Evolutionary conservation across 148 eudicot species (phyloP).

Genomic region (Dysphania ambrosioides): DNA sequence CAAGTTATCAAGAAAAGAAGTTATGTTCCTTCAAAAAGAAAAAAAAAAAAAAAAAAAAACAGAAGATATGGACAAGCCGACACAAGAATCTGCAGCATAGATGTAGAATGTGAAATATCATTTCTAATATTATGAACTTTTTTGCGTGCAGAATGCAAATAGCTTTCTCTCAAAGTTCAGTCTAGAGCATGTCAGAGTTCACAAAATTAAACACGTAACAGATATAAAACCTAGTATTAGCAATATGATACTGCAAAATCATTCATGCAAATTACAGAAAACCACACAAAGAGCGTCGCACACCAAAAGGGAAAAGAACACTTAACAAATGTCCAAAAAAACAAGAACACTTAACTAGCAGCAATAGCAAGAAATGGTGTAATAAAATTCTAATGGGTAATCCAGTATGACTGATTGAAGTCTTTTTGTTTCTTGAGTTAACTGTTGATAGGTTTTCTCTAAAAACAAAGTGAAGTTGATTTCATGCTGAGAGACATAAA

Average conservation of each 20-base stretch:
- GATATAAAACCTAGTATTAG: not conserved
- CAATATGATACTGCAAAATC: not conserved
- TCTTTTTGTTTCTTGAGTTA: not conserved
- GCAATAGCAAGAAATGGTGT: not conserved
- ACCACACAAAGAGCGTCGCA: not conserved
- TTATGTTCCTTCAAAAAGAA: too few species aligned
- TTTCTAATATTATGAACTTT: not conserved
- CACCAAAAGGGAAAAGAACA: not conserved
- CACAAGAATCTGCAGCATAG: not conserved
- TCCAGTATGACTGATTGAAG: not conserved
- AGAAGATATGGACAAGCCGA: too few species aligned
- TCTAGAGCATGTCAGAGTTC: conserved; percentile 6
- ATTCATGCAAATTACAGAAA: too few species aligned
- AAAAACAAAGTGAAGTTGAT: conserved; percentile 15
- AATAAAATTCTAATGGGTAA: not conserved
- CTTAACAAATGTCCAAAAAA: too few species aligned
- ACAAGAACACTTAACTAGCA: not conserved
- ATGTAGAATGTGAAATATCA: not conserved
- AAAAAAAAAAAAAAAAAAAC: too few species aligned
- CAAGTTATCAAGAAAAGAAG: too few species aligned
- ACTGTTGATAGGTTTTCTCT: not conserved
- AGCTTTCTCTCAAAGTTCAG: not conserved
- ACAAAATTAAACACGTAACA: not conserved
- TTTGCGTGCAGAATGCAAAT: not conserved
- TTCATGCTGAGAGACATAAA: not conserved